Percentiles rank a stretch among this genome's conserved stretches.
Conservation (phyloP, 2,329 filamentous ascomycete species). For the Fonsecaea erecta region DNA sequence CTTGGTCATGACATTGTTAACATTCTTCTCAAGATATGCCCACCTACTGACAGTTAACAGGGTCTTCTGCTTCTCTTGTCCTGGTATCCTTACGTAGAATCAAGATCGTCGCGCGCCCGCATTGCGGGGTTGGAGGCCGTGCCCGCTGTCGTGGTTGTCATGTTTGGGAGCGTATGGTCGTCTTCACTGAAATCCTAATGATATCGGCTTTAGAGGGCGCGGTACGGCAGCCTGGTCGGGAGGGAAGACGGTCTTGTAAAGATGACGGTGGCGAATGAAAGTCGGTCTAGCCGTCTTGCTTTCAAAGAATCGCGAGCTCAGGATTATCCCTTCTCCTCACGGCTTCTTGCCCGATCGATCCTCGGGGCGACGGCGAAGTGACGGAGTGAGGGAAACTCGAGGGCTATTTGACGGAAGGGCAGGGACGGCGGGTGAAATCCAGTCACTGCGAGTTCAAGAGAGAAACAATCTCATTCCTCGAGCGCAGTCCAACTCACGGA, state of each 20-base stretch:
- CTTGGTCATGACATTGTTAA: constrained; percentile 91
- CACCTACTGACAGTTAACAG: constrained; percentile 62
- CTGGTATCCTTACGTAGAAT: constrained; percentile 59
- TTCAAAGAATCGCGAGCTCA: not conserved
- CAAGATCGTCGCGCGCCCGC: constrained; percentile 56
- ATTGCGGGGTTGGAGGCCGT: constrained; percentile 32
- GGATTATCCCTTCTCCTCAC: not conserved
- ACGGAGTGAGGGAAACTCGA: not conserved
- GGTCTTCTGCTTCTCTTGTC: not conserved
- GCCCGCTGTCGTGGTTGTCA: constrained; percentile 8
- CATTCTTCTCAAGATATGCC: constrained; percentile 84
- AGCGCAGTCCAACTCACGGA: not conserved
- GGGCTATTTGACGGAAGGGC: not conserved
- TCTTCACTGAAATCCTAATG: not conserved
- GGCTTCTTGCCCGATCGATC: not conserved
- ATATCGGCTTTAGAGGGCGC: not conserved
- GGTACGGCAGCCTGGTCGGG: not conserved
- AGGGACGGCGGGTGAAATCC: not conserved
- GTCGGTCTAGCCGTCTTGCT: not conserved
- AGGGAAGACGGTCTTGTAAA: not conserved
- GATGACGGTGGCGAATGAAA: not conserved
- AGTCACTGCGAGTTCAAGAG: not conserved
- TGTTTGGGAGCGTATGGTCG: not conserved
- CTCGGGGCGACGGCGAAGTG: not conserved
- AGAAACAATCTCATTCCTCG: not conserved